Evolutionary conservation across 176 grass and related monocot genomes (phyloP).

Genomic region (Echinochloa phyllopogon): DNA sequence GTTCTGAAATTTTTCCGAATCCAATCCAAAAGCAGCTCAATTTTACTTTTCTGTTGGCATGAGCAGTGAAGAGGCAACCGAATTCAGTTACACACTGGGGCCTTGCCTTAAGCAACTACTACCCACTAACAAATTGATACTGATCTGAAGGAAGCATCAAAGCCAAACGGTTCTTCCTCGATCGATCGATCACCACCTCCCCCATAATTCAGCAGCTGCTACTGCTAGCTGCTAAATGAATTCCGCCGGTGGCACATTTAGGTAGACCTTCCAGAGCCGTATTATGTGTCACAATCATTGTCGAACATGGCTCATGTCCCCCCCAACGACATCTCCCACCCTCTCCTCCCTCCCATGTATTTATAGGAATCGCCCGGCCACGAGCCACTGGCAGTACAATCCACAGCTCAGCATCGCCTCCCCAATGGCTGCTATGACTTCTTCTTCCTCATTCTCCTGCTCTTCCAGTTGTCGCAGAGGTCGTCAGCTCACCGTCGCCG

Average conservation of each 20-base stretch:
- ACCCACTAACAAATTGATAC: background rate
- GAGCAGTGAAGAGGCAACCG: background rate
- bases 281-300: conserved; percentile 62
- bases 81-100: conserved; percentile 3
- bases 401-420: conserved; percentile 39
- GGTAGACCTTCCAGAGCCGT: conserved; percentile 60
- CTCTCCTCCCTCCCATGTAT: conserved; percentile 19
- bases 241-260: conserved; percentile 36
- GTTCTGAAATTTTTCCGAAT: background rate
- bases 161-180: background rate
- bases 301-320: conserved; percentile 65
- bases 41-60: background rate
- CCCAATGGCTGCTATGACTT: conserved; percentile 31
- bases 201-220: conserved; percentile 16
- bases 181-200: background rate
- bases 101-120: background rate
- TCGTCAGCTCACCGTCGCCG: background rate
- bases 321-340: conserved; percentile 34
- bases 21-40: background rate
- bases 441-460: conserved; percentile 28
- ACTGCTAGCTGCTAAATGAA: conserved; percentile 15
- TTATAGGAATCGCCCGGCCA: background rate
- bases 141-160: background rate
- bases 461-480: background rate
- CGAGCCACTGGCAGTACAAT: background rate